phyloP scores from a whole-genome alignment of 139 green algal species.

The Picochlorum sp. region DNA sequence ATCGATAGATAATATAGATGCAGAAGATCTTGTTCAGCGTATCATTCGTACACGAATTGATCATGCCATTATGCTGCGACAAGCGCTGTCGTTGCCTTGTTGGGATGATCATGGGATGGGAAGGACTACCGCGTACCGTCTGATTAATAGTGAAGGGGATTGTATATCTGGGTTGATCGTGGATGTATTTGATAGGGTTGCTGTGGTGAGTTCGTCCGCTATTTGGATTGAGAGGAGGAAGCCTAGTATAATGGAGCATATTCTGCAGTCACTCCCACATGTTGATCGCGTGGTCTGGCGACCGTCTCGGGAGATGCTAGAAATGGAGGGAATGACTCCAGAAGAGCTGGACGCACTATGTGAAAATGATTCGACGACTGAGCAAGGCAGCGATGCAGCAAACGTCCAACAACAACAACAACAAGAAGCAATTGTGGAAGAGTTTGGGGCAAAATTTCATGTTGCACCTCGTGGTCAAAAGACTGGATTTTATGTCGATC shows the following conservation, averaged over 20 bases:
- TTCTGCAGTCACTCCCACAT: constrained; percentile 9
- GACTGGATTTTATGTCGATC: constrained; percentile 72
- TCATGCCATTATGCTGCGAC: constrained; percentile 35
- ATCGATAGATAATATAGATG: not conserved
- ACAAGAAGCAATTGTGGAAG: constrained; percentile 31
- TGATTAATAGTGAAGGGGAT: constrained; percentile 83
- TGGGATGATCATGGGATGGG: not conserved
- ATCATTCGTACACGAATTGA: constrained; percentile 16
- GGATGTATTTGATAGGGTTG: constrained; percentile 27
- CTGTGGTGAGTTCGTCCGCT: constrained; percentile 35
- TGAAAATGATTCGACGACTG: not conserved
- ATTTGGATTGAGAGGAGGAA: constrained; percentile 40
- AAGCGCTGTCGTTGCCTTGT: constrained; percentile 33
- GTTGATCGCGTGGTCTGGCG: constrained; percentile 45
- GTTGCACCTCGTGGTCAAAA: constrained; percentile 52
- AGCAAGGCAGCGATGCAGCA: too few species aligned
- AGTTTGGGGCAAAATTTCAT: constrained; percentile 40
- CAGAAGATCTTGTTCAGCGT: not conserved
- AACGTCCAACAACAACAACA: not conserved
- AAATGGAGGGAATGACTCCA: constrained; percentile 46
- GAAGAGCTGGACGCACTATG: constrained; percentile 4
- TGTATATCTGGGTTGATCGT: constrained; percentile 59
- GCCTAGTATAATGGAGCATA: constrained; percentile 3
- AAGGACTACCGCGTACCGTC: constrained; percentile 44
- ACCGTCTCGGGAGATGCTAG: constrained; percentile 40